Evolutionary conservation across 2,329 filamentous ascomycete genomes (phyloP).

Genomic region (Capronia americana): DNA sequence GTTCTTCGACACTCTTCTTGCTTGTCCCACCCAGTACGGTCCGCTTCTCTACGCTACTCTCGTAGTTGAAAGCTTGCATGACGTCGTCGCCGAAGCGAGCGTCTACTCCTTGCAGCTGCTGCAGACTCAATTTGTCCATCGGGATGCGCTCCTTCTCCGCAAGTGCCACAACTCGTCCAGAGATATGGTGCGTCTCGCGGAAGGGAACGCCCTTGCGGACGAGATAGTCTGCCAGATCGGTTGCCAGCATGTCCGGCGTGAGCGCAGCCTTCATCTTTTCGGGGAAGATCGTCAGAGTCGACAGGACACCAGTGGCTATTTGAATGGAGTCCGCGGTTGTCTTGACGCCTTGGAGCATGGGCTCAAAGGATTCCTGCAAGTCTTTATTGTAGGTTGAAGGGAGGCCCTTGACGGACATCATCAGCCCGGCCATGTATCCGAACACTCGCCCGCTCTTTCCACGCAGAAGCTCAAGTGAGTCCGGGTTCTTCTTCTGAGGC

Average conservation of each 20-base stretch:
- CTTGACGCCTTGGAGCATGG: slow-evolving; percentile 84
- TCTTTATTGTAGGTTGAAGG: slow-evolving; percentile 91
- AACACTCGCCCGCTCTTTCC: slow-evolving; percentile 79
- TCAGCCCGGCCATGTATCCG: slow-evolving; percentile 80
- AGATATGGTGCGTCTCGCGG: slow-evolving; percentile 75
- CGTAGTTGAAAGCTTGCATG: slow-evolving; percentile 71
- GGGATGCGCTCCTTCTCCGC: slow-evolving; percentile 69
- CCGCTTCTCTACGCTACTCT: slow-evolving; percentile 80
- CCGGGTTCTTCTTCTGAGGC: slow-evolving; percentile 85
- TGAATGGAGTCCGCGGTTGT: slow-evolving; percentile 77
- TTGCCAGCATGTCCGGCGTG: slow-evolving; percentile 81
- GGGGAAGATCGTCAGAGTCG: slow-evolving; percentile 71
- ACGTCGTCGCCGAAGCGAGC: slow-evolving; percentile 74
- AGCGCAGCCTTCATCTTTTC: slow-evolving; percentile 80
- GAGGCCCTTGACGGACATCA: slow-evolving; percentile 76
- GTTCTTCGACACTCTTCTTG: slow-evolving; percentile 69
- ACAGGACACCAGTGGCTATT: slow-evolving; percentile 81
- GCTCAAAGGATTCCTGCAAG: slow-evolving; percentile 84
- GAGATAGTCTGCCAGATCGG: slow-evolving; percentile 57
- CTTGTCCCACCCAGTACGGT: slow-evolving; percentile 80
- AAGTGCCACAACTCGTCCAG: slow-evolving; percentile 72
- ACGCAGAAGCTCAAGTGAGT: slow-evolving; percentile 76
- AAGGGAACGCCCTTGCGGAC: slow-evolving; percentile 68
- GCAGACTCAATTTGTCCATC: slow-evolving; percentile 72
- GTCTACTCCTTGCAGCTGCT: slow-evolving; percentile 73